These are phyloP conservation scores for Annulohypoxylon moriforme DNA, from an alignment of 495 filamentous ascomycete species.

Conservation along the genomic window DNA sequence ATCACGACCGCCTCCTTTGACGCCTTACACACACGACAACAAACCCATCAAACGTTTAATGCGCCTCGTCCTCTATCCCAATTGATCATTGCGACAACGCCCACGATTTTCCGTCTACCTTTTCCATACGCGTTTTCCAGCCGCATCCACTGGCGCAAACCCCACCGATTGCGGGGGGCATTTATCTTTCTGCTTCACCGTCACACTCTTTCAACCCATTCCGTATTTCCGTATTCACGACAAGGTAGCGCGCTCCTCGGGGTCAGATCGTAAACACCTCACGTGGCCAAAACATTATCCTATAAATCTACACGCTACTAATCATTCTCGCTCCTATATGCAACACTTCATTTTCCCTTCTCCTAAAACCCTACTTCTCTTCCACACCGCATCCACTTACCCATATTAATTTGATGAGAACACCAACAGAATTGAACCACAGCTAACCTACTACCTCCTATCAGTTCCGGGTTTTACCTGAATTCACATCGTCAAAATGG, in stretches of 20 bases:
- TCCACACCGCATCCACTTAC: conserved; percentile 37
- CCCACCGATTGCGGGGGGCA: conserved; percentile 50
- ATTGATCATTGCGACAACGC: conserved; percentile 45
- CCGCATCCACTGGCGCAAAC: conserved; percentile 49
- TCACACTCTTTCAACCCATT: conserved; percentile 25
- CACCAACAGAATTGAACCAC: not conserved
- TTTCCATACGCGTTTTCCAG: conserved; percentile 44
- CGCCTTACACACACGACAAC: conserved; percentile 37
- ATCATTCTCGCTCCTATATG: not conserved
- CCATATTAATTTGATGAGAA: conserved; percentile 30
- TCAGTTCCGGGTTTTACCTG: conserved; percentile 33
- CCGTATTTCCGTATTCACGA: conserved; percentile 11
- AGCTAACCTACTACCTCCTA: conserved; percentile 19
- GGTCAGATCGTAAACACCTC: conserved; percentile 16
- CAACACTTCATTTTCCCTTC: conserved; percentile 23
- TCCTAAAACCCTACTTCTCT: conserved; percentile 12
- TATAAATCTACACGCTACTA: not conserved
- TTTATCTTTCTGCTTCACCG: conserved; percentile 43
- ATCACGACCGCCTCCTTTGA: conserved; percentile 35
- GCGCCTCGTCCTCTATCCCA: conserved; percentile 38
- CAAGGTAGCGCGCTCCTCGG: conserved; percentile 31
- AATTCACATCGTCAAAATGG: conserved; percentile 76
- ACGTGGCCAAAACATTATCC: not conserved
- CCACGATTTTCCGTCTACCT: conserved; percentile 24
- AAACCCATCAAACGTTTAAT: conserved; percentile 37